Percentiles rank a stretch among this genome's conserved stretches.
phyloP scores from a whole-genome alignment of 2,329 filamentous ascomycete species.

The Colletotrichum costaricense region DNA sequence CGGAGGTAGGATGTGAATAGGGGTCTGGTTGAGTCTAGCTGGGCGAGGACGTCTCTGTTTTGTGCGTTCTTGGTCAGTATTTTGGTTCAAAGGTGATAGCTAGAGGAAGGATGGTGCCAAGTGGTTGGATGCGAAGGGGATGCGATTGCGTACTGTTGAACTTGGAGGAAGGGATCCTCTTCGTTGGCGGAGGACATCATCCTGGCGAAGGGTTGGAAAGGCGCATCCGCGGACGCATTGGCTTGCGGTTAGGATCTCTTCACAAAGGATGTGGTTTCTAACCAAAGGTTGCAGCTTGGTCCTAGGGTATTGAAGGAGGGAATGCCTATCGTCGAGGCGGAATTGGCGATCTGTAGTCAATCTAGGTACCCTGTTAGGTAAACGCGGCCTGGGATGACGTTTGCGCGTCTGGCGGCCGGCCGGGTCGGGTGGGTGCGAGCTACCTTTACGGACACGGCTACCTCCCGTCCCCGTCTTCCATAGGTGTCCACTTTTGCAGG shows the following conservation, averaged over 20 bases:
- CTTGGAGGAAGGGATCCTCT: slow-evolving; percentile 78
- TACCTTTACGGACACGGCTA: slow-evolving; percentile 1
- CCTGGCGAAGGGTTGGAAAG: slow-evolving; percentile 42
- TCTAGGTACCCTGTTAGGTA: slow-evolving; percentile 9
- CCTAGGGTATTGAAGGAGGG: background rate
- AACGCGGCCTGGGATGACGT: slow-evolving; percentile 35
- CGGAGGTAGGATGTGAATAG: slow-evolving; percentile 96
- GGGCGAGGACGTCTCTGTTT: slow-evolving; percentile 86
- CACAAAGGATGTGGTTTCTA: background rate
- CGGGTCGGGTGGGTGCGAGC: slow-evolving; percentile 8
- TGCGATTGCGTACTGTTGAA: slow-evolving; percentile 68
- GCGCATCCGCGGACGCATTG: slow-evolving; percentile 32
- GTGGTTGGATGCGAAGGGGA: background rate
- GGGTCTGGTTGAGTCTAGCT: slow-evolving; percentile 83
- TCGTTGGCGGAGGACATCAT: slow-evolving; percentile 78
- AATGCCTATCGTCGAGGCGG: background rate
- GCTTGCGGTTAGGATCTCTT: slow-evolving; percentile 2
- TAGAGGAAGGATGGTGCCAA: background rate
- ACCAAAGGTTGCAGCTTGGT: background rate
- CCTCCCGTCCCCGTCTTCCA: slow-evolving; percentile 7
- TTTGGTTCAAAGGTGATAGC: background rate
- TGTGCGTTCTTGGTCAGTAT: background rate
- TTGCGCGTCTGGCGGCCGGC: slow-evolving; percentile 26
- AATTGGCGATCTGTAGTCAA: slow-evolving; percentile 12
- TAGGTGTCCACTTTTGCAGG: slow-evolving; percentile 21